Percentiles rank a stretch among this genome's conserved stretches.
These are phyloP conservation scores for Atkinsonella texensis DNA, from an alignment of 2,329 filamentous ascomycete species.

Conservation along the genomic window DNA sequence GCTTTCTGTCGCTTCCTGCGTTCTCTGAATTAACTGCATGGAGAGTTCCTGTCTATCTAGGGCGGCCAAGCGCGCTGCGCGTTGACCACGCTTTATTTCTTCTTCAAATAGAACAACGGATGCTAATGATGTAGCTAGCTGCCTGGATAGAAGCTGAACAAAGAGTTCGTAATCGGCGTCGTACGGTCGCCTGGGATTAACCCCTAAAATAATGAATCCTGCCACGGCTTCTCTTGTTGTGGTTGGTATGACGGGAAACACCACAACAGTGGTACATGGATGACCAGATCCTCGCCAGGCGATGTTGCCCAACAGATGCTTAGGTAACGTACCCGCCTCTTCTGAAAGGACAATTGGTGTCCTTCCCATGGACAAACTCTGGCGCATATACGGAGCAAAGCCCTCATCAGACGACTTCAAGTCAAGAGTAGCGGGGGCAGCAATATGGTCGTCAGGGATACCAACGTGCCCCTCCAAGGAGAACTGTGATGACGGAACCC, in stretches of 20 bases:
- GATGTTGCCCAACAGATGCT: slow-evolving; percentile 52
- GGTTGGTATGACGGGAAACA: slow-evolving; percentile 70
- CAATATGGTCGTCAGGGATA: slow-evolving; percentile 50
- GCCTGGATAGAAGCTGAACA: slow-evolving; percentile 59
- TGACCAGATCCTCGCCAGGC: slow-evolving; percentile 61
- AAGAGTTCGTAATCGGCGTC: slow-evolving; percentile 74
- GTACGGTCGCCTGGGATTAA: slow-evolving; percentile 68
- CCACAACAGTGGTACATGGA: slow-evolving; percentile 55
- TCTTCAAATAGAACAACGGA: slow-evolving; percentile 76
- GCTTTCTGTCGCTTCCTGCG: slow-evolving; percentile 50
- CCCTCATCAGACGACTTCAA: slow-evolving; percentile 57
- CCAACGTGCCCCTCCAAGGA: slow-evolving; percentile 63
- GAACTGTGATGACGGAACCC: slow-evolving; percentile 49
- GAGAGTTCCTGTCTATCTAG: slow-evolving; percentile 67
- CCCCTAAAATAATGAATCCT: slow-evolving; percentile 67
- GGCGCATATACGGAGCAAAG: slow-evolving; percentile 64
- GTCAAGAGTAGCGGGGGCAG: slow-evolving; percentile 51
- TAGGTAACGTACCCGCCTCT: slow-evolving; percentile 54
- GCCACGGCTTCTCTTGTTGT: slow-evolving; percentile 57
- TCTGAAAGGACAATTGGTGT: slow-evolving; percentile 55
- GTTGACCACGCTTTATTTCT: slow-evolving; percentile 63
- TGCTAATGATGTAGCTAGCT: slow-evolving; percentile 67
- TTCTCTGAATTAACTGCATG: slow-evolving; percentile 56
- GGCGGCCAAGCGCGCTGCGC: slow-evolving; percentile 61
- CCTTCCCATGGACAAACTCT: slow-evolving; percentile 56